Conservation (phyloP, 768 basidiomycete genomes). For the Collybia mongolica region DNA sequence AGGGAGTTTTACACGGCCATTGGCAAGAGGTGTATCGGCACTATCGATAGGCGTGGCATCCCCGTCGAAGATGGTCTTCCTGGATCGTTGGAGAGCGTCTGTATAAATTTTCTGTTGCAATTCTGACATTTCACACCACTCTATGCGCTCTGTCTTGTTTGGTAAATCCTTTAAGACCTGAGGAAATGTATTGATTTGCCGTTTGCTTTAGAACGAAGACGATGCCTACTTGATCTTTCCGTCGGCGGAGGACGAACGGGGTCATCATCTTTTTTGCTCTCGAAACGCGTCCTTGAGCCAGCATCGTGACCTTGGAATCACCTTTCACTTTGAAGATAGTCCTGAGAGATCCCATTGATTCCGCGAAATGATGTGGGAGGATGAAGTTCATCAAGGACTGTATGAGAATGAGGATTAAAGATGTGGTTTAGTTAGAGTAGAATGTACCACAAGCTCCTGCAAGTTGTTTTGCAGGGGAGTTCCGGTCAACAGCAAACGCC, state of each 20-base stretch:
- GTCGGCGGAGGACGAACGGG: slow-evolving; percentile 93
- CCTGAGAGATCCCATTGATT: slow-evolving; percentile 73
- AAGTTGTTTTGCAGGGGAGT: slow-evolving; percentile 93
- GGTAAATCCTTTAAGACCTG: slow-evolving; percentile 93
- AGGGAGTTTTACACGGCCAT: slow-evolving; percentile 23
- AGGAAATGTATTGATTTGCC: not conserved
- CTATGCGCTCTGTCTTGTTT: slow-evolving; percentile 87
- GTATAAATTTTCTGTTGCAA: slow-evolving; percentile 82
- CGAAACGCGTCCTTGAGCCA: slow-evolving; percentile 91
- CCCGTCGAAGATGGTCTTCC: slow-evolving; percentile 70
- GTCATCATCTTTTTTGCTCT: slow-evolving; percentile 99
- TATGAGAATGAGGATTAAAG: slow-evolving; percentile 6
- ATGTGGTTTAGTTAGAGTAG: not conserved
- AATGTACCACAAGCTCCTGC: slow-evolving; percentile 81
- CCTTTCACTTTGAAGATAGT: slow-evolving; percentile 97
- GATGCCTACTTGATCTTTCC: slow-evolving; percentile 80
- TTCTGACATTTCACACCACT: slow-evolving; percentile 92
- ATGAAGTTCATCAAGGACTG: slow-evolving; percentile 99
- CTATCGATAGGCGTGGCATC: slow-evolving; percentile 21
- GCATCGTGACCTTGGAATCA: slow-evolving; percentile 83
- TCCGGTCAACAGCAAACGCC: slow-evolving; percentile 92
- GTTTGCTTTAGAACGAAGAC: not conserved
- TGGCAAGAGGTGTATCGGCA: slow-evolving; percentile 21
- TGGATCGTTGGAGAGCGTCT: slow-evolving; percentile 81
- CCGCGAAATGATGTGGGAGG: slow-evolving; percentile 84